Percentiles rank a stretch among this genome's conserved stretches.
Evolutionary conservation across 257 asterid genomes (phyloP).

Genomic region (Plantago major): DNA sequence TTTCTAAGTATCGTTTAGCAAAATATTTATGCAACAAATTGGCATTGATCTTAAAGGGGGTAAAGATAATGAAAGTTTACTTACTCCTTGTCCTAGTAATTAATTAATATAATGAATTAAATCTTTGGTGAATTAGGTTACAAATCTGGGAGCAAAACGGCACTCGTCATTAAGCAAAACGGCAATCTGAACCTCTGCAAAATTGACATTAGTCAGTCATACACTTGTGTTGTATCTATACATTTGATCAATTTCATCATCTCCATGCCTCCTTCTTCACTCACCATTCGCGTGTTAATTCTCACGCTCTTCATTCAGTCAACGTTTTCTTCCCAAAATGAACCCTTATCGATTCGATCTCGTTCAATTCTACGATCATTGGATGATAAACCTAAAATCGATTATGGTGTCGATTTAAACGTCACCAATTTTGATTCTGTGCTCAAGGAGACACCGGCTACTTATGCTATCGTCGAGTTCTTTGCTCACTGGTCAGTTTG

Average conservation of each 20-base stretch:
- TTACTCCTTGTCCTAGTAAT: no score
- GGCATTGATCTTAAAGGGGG: no score
- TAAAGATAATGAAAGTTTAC: no score
- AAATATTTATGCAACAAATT: no score
- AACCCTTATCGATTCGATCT: constrained; percentile 45
- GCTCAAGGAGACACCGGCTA: constrained; percentile 62
- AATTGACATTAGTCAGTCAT: not conserved
- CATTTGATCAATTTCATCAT: constrained; percentile 24
- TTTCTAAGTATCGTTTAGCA: no score
- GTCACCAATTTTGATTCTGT: constrained; percentile 65
- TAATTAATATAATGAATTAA: no score
- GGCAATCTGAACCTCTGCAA: constrained; percentile 2
- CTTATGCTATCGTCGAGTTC: constrained; percentile 77
- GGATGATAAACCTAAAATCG: constrained; percentile 26
- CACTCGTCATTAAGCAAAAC: not conserved
- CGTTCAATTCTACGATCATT: constrained; percentile 65
- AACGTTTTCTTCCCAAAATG: no score
- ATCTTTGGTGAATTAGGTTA: no score
- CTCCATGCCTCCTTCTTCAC: not conserved
- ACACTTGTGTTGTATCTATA: not conserved
- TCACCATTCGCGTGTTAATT: constrained; percentile 3
- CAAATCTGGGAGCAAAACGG: not conserved
- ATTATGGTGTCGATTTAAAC: constrained; percentile 67
- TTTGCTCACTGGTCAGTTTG: constrained; percentile 75
- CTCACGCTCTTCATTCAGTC: no score